Evolutionary conservation across 371 early-diverging fungal genomes (phyloP).

Genomic region (Mycotypha africana): DNA sequence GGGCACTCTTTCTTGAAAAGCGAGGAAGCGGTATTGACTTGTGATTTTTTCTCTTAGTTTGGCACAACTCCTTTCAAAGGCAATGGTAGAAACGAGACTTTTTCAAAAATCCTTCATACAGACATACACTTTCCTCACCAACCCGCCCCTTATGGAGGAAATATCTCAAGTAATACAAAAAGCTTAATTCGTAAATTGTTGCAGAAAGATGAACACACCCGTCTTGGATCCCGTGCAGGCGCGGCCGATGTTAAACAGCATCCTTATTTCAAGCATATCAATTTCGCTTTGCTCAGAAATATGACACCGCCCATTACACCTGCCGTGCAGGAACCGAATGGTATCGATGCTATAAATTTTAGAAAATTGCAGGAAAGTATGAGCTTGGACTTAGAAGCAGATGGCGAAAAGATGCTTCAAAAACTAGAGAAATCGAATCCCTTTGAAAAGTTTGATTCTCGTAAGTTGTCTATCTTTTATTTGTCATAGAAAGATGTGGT

Average conservation of each 20-base stretch:
- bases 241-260: constrained; percentile 94
- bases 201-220: constrained; percentile 78
- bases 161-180: constrained; percentile 55
- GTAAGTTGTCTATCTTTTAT: constrained; percentile 33
- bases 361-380: constrained; percentile 60
- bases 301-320: constrained; percentile 90
- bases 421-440: constrained; percentile 34
- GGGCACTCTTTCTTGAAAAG: too few relatives aligned
- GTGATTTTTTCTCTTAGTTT: constrained; percentile 56
- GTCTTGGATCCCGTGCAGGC: constrained; percentile 86
- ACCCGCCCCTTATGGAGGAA: constrained; percentile 30
- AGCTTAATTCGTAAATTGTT: constrained; percentile 77
- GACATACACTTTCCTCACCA: constrained; percentile 72
- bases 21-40: too few relatives aligned
- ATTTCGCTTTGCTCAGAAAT: constrained; percentile 91
- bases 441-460: constrained; percentile 67
- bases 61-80: constrained; percentile 96
- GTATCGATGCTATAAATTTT: constrained; percentile 67
- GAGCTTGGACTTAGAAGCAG: constrained; percentile 58
- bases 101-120: constrained; percentile 73
- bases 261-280: constrained; percentile 85
- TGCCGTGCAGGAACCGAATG: constrained; percentile 42
- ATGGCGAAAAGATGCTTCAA: constrained; percentile 19
- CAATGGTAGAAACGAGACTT: constrained; percentile 76
- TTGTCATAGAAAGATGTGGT: not conserved